phyloP scores from a whole-genome alignment of 441 rosid species.

The Lepidium campestre region DNA sequence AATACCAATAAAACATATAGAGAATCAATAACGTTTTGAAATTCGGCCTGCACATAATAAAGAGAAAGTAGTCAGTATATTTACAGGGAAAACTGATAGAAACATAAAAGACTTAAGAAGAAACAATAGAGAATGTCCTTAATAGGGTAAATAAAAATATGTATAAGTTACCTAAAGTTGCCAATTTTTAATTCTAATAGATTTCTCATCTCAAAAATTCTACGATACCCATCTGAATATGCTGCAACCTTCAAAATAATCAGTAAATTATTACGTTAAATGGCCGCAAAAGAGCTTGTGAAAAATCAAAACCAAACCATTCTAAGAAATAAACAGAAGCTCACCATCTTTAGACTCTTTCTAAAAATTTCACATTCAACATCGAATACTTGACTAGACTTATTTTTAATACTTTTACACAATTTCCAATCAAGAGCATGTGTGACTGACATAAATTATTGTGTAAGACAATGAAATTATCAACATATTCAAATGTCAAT shows the following conservation, averaged over 20 bases:
- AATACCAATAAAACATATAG: too few relatives aligned
- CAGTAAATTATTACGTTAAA: background rate
- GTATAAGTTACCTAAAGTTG: conserved; percentile 69
- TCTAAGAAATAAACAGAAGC: conserved; percentile 1
- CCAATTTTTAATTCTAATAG: conserved; percentile 76
- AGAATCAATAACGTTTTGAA: conserved; percentile 77
- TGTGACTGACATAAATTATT: conserved; percentile 30
- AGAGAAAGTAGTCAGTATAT: background rate
- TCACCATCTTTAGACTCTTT: conserved; percentile 74
- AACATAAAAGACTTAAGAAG: background rate
- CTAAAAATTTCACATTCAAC: conserved; percentile 55
- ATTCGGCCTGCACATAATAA: conserved; percentile 56
- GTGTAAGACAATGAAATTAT: background rate
- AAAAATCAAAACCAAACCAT: background rate
- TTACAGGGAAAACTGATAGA: conserved; percentile 3
- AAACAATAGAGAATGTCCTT: background rate
- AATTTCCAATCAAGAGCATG: conserved; percentile 54
- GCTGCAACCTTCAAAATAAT: conserved; percentile 52
- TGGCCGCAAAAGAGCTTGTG: background rate
- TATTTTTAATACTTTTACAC: conserved; percentile 48
- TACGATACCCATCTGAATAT: conserved; percentile 40
- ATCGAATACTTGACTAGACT: conserved; percentile 46
- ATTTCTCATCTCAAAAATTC: conserved; percentile 68
- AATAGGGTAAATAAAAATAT: background rate
- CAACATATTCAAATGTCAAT: background rate